phyloP scores from a whole-genome alignment of 345 rosid genomes.

The Bruguiera parviflora region DNA sequence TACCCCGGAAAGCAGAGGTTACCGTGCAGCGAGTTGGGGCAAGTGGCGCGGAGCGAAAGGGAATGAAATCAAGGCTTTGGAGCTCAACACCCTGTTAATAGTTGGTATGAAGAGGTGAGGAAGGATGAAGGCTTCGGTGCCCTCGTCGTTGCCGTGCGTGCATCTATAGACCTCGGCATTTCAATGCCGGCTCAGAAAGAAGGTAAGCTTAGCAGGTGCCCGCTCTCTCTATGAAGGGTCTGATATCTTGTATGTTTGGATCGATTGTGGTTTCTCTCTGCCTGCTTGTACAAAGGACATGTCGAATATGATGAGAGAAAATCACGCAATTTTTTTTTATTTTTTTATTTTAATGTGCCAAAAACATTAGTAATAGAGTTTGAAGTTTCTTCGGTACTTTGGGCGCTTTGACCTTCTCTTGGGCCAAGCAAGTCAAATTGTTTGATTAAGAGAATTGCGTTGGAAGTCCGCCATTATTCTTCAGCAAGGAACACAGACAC shows the following conservation, averaged over 20 bases:
- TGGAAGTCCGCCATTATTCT: too few species aligned
- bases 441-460: too few species aligned
- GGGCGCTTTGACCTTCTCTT: too few species aligned
- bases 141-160: neutral
- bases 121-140: neutral
- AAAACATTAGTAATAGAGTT: too few species aligned
- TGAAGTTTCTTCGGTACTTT: too few species aligned
- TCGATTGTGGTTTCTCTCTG: neutral
- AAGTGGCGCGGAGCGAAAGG: neutral
- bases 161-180: neutral
- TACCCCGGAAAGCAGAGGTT: neutral
- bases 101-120: neutral
- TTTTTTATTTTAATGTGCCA: too few species aligned
- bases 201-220: neutral
- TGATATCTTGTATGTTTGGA: too few species aligned
- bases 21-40: neutral
- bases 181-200: neutral
- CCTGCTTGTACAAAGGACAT: too few species aligned
- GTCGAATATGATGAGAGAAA: too few species aligned
- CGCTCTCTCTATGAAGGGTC: neutral
- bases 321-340: too few species aligned
- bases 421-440: too few species aligned
- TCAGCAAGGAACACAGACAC: too few species aligned
- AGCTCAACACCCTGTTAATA: neutral
- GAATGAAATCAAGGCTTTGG: constrained; percentile 1